Conservation (phyloP, 1,284 basidiomycete genomes). For the Chalciporus sp. region DNA sequence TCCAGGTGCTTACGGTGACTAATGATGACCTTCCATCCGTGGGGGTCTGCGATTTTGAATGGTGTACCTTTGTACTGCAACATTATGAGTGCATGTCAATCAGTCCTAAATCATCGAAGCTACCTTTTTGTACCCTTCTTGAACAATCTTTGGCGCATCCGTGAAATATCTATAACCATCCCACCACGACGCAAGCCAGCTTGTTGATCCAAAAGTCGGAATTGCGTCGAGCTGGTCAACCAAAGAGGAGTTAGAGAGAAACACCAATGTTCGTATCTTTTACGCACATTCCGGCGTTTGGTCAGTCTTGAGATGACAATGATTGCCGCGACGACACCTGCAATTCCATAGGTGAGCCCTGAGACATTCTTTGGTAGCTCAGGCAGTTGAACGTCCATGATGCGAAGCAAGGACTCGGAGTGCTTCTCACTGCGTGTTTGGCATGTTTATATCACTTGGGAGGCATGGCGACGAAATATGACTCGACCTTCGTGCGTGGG, state of each 20-base stretch:
- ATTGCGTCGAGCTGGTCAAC: constrained; percentile 14
- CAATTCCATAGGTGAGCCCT: neutral
- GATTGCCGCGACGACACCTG: neutral
- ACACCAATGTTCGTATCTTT: too few species aligned
- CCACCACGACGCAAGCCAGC: neutral
- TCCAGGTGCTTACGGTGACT: constrained; percentile 39
- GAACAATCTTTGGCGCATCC: too few species aligned
- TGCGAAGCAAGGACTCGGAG: too few species aligned
- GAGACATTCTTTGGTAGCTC: neutral
- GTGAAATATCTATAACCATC: neutral
- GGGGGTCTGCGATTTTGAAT: constrained; percentile 32
- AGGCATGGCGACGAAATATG: too few species aligned
- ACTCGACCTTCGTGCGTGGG: too few species aligned
- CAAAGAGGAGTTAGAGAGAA: too few species aligned
- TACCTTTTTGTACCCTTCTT: too few species aligned
- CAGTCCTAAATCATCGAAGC: too few species aligned
- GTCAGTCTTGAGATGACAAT: neutral
- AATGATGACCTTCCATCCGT: constrained; percentile 44
- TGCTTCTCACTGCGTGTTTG: too few species aligned
- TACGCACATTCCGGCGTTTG: neutral
- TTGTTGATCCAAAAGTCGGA: neutral
- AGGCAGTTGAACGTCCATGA: too few species aligned
- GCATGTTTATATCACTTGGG: too few species aligned
- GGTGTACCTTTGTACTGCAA: neutral
- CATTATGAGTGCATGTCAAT: neutral